phyloP scores from a whole-genome alignment of 148 eudicot genomes.

The Pharnaceum exiguum region DNA sequence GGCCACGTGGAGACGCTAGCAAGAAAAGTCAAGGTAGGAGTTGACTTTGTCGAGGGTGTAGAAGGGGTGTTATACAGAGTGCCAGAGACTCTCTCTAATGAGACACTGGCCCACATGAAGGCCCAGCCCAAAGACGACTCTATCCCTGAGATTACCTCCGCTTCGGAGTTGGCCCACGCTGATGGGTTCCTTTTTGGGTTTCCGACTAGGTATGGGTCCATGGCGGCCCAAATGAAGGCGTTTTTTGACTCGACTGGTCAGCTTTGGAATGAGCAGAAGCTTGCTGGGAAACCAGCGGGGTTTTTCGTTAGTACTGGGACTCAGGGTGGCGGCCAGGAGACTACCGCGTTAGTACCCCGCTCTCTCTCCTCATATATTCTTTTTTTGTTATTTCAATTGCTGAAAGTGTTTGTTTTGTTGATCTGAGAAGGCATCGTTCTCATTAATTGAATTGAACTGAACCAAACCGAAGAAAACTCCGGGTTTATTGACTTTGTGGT shows the following conservation, averaged over 20 bases:
- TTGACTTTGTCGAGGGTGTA: slow-evolving; percentile 63
- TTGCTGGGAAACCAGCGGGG: slow-evolving; percentile 89
- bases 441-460: no score
- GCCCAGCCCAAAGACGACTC: slow-evolving; percentile 71
- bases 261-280: slow-evolving; percentile 78
- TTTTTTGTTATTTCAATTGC: neutral
- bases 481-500: no score
- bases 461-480: no score
- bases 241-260: slow-evolving; percentile 79
- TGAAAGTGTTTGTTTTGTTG: neutral
- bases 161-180: slow-evolving; percentile 39
- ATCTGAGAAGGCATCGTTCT: no score
- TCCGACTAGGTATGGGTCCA: slow-evolving; percentile 87
- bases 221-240: slow-evolving; percentile 98
- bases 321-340: slow-evolving; percentile 97
- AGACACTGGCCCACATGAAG: slow-evolving; percentile 50
- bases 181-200: slow-evolving; percentile 85
- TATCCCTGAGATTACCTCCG: slow-evolving; percentile 50
- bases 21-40: slow-evolving; percentile 57
- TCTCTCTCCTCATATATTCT: neutral
- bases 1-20: slow-evolving; percentile 87
- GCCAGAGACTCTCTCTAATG: slow-evolving; percentile 69
- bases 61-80: slow-evolving; percentile 61
- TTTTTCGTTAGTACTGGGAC: slow-evolving; percentile 89
- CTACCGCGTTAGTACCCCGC: slow-evolving; percentile 67